Percentiles rank a stretch among this genome's conserved stretches.
These are phyloP conservation scores for Rhodotorula diobovata DNA, from an alignment of 768 basidiomycete species.

Conservation along the genomic window DNA sequence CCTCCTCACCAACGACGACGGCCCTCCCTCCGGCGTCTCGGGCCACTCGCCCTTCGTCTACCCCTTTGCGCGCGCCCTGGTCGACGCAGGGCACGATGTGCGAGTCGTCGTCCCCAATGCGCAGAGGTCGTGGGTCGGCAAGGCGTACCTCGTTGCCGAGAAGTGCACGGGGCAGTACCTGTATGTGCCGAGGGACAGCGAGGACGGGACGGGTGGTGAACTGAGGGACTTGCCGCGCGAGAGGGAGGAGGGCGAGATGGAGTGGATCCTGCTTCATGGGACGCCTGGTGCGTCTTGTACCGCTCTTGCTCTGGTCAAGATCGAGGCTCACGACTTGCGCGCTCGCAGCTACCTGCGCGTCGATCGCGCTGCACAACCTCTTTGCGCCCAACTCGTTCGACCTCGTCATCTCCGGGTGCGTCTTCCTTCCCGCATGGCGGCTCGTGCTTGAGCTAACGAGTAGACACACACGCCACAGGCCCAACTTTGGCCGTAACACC, in stretches of 20 bases:
- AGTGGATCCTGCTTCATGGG: slow-evolving; percentile 49
- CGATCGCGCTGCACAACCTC: slow-evolving; percentile 49
- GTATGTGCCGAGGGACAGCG: slow-evolving; percentile 44
- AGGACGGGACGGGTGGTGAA: slow-evolving; percentile 47
- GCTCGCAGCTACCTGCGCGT: slow-evolving; percentile 47
- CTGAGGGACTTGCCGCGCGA: slow-evolving; percentile 38
- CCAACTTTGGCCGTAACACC: slow-evolving; percentile 47
- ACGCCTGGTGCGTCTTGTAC: slow-evolving; percentile 24
- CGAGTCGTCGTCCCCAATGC: slow-evolving; percentile 48
- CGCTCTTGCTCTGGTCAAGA: accelerated
- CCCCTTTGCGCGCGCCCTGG: slow-evolving; percentile 46
- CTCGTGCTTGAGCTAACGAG: neutral
- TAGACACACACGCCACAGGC: neutral
- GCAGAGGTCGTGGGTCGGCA: slow-evolving; percentile 50
- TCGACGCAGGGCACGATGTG: slow-evolving; percentile 47
- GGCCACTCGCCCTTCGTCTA: slow-evolving; percentile 49
- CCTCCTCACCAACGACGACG: slow-evolving; percentile 48
- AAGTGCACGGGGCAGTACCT: slow-evolving; percentile 10
- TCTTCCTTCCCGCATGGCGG: neutral
- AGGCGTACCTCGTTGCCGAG: slow-evolving; percentile 45
- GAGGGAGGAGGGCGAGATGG: slow-evolving; percentile 47
- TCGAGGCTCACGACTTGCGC: neutral
- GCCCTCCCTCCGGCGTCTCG: slow-evolving; percentile 44
- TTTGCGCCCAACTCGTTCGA: slow-evolving; percentile 46
- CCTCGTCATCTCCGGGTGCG: slow-evolving; percentile 48